Base-by-base conservation (phyloP, 371 early-diverging fungal genomes). In the Mortierella sp. region DNA sequence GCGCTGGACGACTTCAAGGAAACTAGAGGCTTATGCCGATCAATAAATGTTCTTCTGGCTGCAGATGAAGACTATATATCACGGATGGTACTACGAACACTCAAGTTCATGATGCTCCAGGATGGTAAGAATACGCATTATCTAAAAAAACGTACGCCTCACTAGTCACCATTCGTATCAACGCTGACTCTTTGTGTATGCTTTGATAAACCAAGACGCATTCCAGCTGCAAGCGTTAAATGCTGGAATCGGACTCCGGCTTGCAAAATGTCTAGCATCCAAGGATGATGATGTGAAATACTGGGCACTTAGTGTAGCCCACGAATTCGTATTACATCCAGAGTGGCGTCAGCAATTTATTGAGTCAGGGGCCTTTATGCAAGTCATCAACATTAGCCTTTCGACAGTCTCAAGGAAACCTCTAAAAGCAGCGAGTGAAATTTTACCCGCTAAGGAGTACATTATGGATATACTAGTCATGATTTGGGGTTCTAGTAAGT, bases 231-330 rank as follows among this genome's bases (percentile, higher is more conserved):
- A 94, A 35, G 92, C 93, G 78, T 75, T 94, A 2, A 70, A 83
- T 22, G 75, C 85, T 0, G 92, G 92, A 0, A 88, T 93, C 58
- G 86, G 93, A 0, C 84, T 86, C 61, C 90, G 92, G 52, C 88
- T 91, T 49, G 85, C 91, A 76, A 86, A 86, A 20, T 90, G 89
- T 54, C 72, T 94, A n/a, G 87, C 88, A n/a, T 76, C 88, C 20
- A 86, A 87, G n/a, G 95, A 94, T 66, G 90, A 89, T 20, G 94
- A 94, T 77, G 89, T 92, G 5, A 87, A 88, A 28, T 93, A 93
- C 59, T 94, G 95, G 95, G 88, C 94, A 14, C 76, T 93, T 47
- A 84, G 91, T 10, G 84, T 90, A 64, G 84, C 88, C 1, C 88
- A 88, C 57, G 89, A 87, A 20, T 86, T 89, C 3, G 88, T 75